Conservation (phyloP, 2,329 filamentous ascomycete genomes). For the Apiospora aurea region DNA sequence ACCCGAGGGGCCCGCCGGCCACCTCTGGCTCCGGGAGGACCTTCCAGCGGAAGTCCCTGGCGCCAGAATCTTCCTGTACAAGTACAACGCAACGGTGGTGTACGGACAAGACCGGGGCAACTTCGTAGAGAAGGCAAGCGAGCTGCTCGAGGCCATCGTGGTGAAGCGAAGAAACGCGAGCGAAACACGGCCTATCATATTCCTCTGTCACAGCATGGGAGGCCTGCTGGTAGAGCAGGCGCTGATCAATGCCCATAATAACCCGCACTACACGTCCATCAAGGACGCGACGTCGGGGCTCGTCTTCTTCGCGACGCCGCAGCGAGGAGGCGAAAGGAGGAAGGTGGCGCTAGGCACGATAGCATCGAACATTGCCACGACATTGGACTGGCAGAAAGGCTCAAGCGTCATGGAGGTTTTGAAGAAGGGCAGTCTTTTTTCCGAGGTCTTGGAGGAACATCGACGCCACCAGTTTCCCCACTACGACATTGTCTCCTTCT, state of each 20-base stretch:
- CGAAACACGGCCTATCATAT: constrained; percentile 31
- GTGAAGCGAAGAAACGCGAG: constrained; percentile 28
- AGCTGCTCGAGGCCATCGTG: constrained; percentile 35
- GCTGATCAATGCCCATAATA: constrained; percentile 37
- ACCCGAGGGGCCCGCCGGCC: constrained; percentile 30
- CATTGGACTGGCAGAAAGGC: constrained; percentile 30
- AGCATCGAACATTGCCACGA: constrained; percentile 31
- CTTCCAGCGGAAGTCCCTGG: constrained; percentile 34
- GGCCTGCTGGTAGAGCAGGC: constrained; percentile 39
- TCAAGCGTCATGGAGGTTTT: constrained; percentile 32
- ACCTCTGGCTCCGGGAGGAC: constrained; percentile 38
- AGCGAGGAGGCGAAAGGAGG: constrained; percentile 31
- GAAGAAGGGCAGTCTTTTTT: constrained; percentile 31
- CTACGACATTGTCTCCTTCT: constrained; percentile 33
- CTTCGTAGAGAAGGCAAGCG: constrained; percentile 36
- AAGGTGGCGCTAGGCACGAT: constrained; percentile 32
- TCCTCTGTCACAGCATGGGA: constrained; percentile 36
- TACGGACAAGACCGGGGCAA: constrained; percentile 32
- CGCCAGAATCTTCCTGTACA: constrained; percentile 38
- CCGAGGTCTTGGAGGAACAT: constrained; percentile 30
- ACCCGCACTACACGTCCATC: constrained; percentile 32
- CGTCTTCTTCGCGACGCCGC: constrained; percentile 39
- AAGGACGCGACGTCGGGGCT: constrained; percentile 34
- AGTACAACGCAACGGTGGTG: constrained; percentile 35
- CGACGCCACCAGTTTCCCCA: neutral